These are phyloP conservation scores for Cadophora malorum DNA, from an alignment of 2,329 filamentous ascomycete genomes.

Conservation along the genomic window DNA sequence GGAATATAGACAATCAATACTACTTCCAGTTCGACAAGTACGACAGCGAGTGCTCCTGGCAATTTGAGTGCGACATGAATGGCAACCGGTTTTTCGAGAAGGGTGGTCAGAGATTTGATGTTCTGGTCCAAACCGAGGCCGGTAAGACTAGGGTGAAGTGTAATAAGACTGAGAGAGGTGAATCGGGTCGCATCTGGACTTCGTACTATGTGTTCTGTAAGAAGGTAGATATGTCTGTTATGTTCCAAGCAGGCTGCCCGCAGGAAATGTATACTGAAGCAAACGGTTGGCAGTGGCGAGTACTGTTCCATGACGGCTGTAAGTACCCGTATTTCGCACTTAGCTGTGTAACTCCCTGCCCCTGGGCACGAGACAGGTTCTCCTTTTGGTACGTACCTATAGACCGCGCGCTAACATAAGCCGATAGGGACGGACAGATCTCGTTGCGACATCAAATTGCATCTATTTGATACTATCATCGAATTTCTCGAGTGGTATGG, in stretches of 20 bases:
- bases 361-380: neutral
- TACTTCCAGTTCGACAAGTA: neutral
- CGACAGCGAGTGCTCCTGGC: neutral
- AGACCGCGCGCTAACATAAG: no score
- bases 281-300: neutral
- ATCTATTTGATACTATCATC: neutral
- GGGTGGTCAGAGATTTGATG: neutral
- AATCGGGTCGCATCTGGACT: neutral
- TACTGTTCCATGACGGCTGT: neutral
- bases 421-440: no score
- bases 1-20: neutral
- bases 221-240: neutral
- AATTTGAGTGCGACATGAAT: neutral
- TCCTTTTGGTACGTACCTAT: no score
- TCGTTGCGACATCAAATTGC: neutral
- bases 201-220: neutral
- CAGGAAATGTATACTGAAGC: neutral
- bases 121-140: neutral
- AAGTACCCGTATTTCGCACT: no score
- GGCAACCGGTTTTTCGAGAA: neutral
- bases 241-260: neutral
- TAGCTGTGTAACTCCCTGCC: no score
- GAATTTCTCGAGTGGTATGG: constrained; percentile 2
- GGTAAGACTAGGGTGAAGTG: neutral
- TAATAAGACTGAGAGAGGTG: neutral